Evolutionary conservation across 768 basidiomycete genomes (phyloP).

Genomic region (Lentinula raphanica): DNA sequence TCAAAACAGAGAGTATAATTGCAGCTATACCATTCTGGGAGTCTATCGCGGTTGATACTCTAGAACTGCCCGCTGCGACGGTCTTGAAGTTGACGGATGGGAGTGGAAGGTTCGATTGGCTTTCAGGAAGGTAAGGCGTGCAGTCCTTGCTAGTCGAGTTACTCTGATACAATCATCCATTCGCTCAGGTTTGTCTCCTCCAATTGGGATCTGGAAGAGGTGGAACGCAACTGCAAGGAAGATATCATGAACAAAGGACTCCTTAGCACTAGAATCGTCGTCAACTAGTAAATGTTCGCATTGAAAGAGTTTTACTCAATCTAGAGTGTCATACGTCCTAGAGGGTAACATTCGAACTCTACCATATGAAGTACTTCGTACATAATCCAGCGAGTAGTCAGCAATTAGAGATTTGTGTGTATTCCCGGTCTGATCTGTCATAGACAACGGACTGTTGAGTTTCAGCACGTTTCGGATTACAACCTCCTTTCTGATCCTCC

Average conservation of each 20-base stretch:
- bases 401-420: too few species aligned
- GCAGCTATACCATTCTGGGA: slow-evolving; percentile 7
- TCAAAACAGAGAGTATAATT: slow-evolving; percentile 5
- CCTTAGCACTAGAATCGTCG: slow-evolving; percentile 4
- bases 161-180: background rate
- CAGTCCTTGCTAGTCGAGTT: background rate
- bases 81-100: slow-evolving; percentile 13
- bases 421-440: too few species aligned
- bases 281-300: background rate
- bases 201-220: slow-evolving; percentile 12
- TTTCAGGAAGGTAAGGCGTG: slow-evolving; percentile 14
- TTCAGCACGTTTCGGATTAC: too few species aligned
- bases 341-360: too few species aligned
- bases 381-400: too few species aligned
- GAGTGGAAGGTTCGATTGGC: slow-evolving; percentile 16
- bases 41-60: slow-evolving; percentile 9
- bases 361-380: too few species aligned
- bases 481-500: too few species aligned
- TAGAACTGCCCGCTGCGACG: slow-evolving; percentile 16
- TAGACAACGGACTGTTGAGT: too few species aligned
- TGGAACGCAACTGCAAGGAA: slow-evolving; percentile 7
- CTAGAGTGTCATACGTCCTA: too few species aligned
- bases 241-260: slow-evolving; percentile 10
- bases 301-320: too few species aligned
- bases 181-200: slow-evolving; percentile 10